Evolutionary conservation across 495 filamentous ascomycete species (phyloP).

Genomic region (Tuber microsphaerosporum): DNA sequence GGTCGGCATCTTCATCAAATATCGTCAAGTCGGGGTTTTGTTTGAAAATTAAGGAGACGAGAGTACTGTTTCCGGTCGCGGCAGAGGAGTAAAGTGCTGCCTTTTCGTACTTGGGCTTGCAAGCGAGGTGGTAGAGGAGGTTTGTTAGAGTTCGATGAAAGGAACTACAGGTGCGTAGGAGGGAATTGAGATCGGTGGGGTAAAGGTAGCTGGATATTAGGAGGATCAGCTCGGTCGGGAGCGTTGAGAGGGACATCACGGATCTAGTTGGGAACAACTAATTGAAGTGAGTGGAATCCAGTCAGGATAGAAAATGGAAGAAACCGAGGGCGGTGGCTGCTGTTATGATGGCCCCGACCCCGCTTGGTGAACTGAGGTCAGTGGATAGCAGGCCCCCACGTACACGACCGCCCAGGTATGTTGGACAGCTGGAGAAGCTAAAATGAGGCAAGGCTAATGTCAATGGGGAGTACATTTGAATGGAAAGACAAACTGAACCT

Average conservation of each 20-base stretch:
- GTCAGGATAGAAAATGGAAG: neutral
- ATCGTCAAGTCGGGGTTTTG: neutral
- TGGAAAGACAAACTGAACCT: neutral
- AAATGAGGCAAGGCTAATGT: neutral
- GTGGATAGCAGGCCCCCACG: neutral
- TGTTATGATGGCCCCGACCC: neutral
- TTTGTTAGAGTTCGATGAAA: neutral
- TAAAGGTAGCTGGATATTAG: conserved; percentile 4
- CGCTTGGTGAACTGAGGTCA: neutral
- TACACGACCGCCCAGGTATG: neutral
- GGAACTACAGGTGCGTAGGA: conserved; percentile 2
- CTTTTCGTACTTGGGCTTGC: neutral
- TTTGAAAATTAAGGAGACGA: neutral
- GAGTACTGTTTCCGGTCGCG: neutral
- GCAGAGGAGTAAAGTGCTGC: neutral
- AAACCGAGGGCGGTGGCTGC: neutral
- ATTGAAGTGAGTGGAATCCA: neutral
- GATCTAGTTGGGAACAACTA: neutral
- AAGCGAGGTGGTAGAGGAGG: neutral
- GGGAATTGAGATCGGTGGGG: conserved; percentile 10
- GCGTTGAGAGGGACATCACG: neutral
- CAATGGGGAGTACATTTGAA: neutral
- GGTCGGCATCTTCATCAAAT: neutral
- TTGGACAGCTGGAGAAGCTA: neutral
- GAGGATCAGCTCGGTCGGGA: conserved; percentile 2